phyloP scores from a whole-genome alignment of 108 stramenopile species.

The Nitzschia sp. region DNA sequence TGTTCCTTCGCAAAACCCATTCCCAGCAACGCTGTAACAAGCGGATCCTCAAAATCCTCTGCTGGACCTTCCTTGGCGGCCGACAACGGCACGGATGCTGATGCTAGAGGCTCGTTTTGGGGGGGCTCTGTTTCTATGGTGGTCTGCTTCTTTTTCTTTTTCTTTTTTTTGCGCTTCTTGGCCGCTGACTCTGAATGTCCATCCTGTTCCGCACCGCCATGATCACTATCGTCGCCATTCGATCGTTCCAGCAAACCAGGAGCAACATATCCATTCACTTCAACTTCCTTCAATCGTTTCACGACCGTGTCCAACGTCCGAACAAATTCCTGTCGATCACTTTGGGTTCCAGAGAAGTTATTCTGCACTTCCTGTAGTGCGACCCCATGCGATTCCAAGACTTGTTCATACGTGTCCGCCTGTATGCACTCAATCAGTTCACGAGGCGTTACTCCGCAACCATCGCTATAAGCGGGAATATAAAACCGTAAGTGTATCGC shows the following conservation, averaged over 20 bases:
- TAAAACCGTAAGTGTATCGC: not conserved
- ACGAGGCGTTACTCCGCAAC: constrained; percentile 56
- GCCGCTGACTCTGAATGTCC: not conserved
- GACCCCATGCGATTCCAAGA: constrained; percentile 57
- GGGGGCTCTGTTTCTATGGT: constrained; percentile 13
- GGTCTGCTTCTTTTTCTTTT: constrained; percentile 34
- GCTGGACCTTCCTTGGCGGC: constrained; percentile 9
- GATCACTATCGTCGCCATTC: not conserved
- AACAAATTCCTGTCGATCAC: constrained; percentile 44
- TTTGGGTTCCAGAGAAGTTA: constrained; percentile 34
- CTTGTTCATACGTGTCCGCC: constrained; percentile 42
- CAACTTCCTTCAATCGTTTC: constrained; percentile 53
- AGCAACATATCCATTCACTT: constrained; percentile 54
- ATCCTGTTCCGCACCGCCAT: not conserved
- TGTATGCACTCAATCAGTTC: constrained; percentile 55
- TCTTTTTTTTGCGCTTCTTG: constrained; percentile 39
- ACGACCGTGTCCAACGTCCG: constrained; percentile 37
- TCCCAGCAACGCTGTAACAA: constrained; percentile 67
- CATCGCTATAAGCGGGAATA: constrained; percentile 19
- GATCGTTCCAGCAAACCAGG: constrained; percentile 21
- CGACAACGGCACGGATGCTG: not conserved
- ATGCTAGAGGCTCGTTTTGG: not conserved
- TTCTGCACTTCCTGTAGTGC: constrained; percentile 59
- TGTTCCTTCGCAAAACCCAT: constrained; percentile 83
- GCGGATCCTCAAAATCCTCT: constrained; percentile 53